Evolutionary conservation across 108 stramenopile species (phyloP).

Genomic region (Cyclotella cryptica): DNA sequence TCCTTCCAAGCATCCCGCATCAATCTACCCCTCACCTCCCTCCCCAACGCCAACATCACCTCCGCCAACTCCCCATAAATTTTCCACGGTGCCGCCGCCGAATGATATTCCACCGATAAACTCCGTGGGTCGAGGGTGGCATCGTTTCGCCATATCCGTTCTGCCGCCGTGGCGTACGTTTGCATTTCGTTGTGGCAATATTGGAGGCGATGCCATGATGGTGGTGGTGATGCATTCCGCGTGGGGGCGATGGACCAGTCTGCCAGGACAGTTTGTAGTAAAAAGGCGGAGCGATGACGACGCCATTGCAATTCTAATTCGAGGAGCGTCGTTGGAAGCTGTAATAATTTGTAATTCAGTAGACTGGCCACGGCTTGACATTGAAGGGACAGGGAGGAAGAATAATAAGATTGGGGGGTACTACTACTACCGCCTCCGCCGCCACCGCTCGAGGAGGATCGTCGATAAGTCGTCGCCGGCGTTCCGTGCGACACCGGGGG

Average conservation of each 20-base stretch:
- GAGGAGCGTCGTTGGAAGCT: constrained; percentile 25
- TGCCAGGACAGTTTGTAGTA: constrained; percentile 14
- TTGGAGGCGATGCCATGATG: constrained; percentile 33
- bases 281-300: constrained; percentile 59
- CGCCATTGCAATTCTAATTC: constrained; percentile 66
- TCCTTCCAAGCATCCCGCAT: constrained; percentile 12
- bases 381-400: constrained; percentile 58
- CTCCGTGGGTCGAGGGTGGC: constrained; percentile 7
- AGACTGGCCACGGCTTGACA: constrained; percentile 77
- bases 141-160: constrained; percentile 36
- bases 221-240: neutral
- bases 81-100: constrained; percentile 59
- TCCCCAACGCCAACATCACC: constrained; percentile 61
- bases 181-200: constrained; percentile 30
- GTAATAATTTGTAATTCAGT: constrained; percentile 68
- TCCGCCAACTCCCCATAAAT: constrained; percentile 67
- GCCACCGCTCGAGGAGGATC: neutral
- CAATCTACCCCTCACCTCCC: constrained; percentile 35
- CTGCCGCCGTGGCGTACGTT: constrained; percentile 24
- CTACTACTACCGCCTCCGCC: constrained; percentile 9
- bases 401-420: no score
- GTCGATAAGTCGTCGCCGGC: neutral
- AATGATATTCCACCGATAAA: constrained; percentile 17
- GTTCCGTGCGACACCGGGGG: neutral
- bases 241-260: neutral